phyloP scores from a whole-genome alignment of 2,329 filamentous ascomycete species.

The Raffaelea arxii region DNA sequence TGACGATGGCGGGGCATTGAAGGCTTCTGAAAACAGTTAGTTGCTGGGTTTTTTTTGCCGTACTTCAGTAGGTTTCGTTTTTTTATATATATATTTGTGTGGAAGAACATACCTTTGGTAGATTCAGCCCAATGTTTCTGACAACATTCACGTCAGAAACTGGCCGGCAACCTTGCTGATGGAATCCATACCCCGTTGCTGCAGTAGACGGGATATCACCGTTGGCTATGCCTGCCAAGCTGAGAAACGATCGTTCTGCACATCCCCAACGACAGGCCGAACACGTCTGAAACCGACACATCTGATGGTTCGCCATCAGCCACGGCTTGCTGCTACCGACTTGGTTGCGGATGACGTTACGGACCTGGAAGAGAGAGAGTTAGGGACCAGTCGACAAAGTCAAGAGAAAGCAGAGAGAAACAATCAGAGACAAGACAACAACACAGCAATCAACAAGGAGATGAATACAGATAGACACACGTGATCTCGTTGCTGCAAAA shows the following conservation, averaged over 20 bases:
- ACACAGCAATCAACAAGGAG: too few species aligned
- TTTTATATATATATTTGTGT: background rate
- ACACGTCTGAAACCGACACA: slow-evolving; percentile 41
- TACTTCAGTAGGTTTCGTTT: too few species aligned
- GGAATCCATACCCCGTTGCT: slow-evolving; percentile 43
- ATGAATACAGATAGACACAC: slow-evolving; percentile 21
- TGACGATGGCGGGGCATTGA: too few species aligned
- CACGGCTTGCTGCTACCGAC: background rate
- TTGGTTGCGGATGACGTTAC: background rate
- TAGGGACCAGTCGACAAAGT: too few species aligned
- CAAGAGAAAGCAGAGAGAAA: slow-evolving; percentile 9
- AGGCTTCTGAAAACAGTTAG: too few species aligned
- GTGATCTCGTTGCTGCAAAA: slow-evolving; percentile 40
- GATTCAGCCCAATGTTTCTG: slow-evolving; percentile 26
- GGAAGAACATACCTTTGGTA: too few species aligned
- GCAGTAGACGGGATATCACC: slow-evolving; percentile 40
- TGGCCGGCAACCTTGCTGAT: slow-evolving; percentile 31
- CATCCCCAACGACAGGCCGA: slow-evolving; percentile 35
- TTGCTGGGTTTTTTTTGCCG: too few species aligned
- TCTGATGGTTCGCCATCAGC: background rate
- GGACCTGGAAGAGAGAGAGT: slow-evolving; percentile 2
- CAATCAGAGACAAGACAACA: too few species aligned
- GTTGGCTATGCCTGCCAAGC: slow-evolving; percentile 37
- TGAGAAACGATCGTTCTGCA: slow-evolving; percentile 35
- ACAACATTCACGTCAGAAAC: slow-evolving; percentile 28